A percentile compares a stretch with the other conserved stretches of the same genome.
These are phyloP conservation scores for Sideroxylon spinosum DNA, from an alignment of 179 eudicot genomes.

Conservation along the genomic window DNA sequence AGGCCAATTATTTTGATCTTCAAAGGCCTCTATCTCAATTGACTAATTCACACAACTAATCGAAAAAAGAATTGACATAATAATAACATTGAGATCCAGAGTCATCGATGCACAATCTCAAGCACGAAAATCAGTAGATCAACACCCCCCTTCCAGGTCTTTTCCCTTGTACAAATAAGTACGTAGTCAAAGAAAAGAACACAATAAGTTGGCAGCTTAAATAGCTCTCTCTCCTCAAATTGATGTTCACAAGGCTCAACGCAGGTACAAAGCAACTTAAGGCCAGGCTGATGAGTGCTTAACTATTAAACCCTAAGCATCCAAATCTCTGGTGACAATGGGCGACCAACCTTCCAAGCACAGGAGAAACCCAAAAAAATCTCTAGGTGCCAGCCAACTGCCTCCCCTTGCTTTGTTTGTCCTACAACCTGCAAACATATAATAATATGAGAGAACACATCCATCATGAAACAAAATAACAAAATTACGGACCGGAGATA, in stretches of 20 bases:
- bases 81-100: background rate
- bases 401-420: constrained; percentile 16
- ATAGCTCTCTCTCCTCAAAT: background rate
- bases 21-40: background rate
- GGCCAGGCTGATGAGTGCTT: background rate
- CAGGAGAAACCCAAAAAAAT: background rate
- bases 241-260: background rate
- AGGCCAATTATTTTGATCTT: background rate
- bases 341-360: constrained; percentile 1
- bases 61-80: background rate
- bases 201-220: constrained; percentile 6
- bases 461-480: background rate
- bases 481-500: background rate
- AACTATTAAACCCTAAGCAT: background rate
- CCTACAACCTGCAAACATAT: constrained; percentile 11
- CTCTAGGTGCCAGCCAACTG: background rate
- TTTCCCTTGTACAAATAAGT: too few relatives aligned
- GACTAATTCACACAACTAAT: background rate
- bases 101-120: background rate
- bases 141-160: background rate
- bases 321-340: background rate
- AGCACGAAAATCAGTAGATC: background rate
- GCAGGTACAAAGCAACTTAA: constrained; percentile 4
- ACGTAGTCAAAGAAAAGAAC: background rate
- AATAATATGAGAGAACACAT: background rate